Evolutionary conservation across 306 rosid genomes (phyloP).

Genomic region (Acacia melanoxylon): DNA sequence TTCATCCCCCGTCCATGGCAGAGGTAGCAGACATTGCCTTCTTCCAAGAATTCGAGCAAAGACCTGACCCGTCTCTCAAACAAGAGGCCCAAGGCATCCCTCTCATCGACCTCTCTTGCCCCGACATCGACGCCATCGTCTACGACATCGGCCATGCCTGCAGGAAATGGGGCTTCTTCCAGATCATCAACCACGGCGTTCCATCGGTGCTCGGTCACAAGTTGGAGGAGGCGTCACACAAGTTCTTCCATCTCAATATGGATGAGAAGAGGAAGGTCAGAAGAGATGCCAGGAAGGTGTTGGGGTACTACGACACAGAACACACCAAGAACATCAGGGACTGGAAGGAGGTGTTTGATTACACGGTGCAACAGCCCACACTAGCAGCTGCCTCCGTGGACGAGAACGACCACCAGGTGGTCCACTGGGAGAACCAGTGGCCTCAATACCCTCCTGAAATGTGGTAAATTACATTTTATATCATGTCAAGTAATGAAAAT

Average conservation of each 20-base stretch:
- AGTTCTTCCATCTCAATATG: background rate
- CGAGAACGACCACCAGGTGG: background rate
- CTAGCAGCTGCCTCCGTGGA: constrained; percentile 33
- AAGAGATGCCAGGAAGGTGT: background rate
- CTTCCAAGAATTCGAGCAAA: background rate
- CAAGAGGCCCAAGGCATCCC: background rate
- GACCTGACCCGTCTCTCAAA: background rate
- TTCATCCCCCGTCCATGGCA: background rate
- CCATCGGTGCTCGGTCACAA: background rate
- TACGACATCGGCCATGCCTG: background rate
- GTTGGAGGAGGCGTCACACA: background rate
- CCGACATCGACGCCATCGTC: background rate
- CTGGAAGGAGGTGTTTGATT: constrained; percentile 65
- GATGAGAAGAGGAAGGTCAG: background rate
- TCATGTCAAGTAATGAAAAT: no score
- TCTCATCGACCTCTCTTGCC: background rate
- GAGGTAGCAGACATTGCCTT: background rate
- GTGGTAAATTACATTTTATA: constrained; percentile 39
- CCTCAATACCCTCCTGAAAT: constrained; percentile 56
- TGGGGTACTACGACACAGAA: constrained; percentile 49
- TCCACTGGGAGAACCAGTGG: constrained; percentile 53
- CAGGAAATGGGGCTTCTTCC: background rate
- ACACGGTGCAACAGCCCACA: constrained; percentile 31
- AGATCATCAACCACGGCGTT: background rate
- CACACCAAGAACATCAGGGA: constrained; percentile 56